phyloP scores from a whole-genome alignment of 768 basidiomycete genomes.

The Boletus tylopilopsis region DNA sequence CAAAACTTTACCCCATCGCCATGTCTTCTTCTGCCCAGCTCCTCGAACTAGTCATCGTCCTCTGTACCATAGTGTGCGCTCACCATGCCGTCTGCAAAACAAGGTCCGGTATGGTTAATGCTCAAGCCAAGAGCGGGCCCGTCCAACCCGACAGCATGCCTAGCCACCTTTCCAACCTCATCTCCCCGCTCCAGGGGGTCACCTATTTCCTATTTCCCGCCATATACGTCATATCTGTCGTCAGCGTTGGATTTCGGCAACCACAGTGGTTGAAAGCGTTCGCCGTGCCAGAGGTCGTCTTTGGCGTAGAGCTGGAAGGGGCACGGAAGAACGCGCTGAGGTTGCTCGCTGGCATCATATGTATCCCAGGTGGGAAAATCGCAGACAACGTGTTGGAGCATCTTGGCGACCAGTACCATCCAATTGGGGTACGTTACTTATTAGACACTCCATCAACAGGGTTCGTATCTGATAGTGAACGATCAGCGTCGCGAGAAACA shows the following conservation, averaged over 20 bases:
- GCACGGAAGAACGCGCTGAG: background rate
- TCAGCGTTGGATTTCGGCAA: background rate
- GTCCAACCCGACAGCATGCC: background rate
- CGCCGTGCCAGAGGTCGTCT: background rate
- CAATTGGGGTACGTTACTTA: conserved; percentile 7
- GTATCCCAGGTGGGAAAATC: background rate
- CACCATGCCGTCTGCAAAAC: background rate
- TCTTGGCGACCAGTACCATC: conserved; percentile 6
- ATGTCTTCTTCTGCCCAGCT: conserved; percentile 2
- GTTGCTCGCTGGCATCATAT: background rate
- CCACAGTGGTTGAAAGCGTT: conserved; percentile 1
- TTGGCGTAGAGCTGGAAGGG: background rate
- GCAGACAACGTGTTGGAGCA: conserved; percentile 2
- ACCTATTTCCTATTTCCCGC: background rate
- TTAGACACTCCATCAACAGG: too few relatives aligned
- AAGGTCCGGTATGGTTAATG: background rate
- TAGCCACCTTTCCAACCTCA: background rate
- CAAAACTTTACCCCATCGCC: background rate
- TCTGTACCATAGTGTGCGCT: background rate
- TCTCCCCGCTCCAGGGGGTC: background rate
- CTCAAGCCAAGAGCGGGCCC: background rate
- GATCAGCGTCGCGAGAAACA: conserved; percentile 8
- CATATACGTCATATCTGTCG: background rate
- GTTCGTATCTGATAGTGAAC: too few relatives aligned
- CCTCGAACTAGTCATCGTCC: background rate